Evolutionary conservation across 805 yeast genomes (phyloP).

Genomic region (Saturnispora dispora): DNA sequence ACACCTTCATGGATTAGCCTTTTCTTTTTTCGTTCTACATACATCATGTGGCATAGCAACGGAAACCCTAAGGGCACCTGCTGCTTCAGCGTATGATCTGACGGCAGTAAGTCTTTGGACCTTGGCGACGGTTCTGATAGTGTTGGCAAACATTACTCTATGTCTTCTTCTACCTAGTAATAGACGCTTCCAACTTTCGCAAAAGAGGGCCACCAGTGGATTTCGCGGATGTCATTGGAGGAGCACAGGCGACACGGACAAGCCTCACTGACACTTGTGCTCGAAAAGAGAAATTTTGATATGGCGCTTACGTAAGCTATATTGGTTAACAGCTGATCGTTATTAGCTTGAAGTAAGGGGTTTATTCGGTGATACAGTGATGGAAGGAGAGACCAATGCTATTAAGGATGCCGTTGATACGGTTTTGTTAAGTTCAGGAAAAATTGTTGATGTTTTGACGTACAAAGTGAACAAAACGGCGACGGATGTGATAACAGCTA

Average conservation of each 20-base stretch:
- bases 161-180: background rate
- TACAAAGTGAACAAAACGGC: slow-evolving; percentile 21
- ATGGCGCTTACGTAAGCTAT: background rate
- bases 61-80: slow-evolving; percentile 75
- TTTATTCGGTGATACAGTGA: background rate
- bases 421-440: slow-evolving; percentile 27
- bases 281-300: too few species aligned
- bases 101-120: slow-evolving; percentile 42
- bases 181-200: background rate
- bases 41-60: slow-evolving; percentile 82
- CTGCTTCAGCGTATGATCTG: slow-evolving; percentile 87
- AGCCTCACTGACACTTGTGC: background rate
- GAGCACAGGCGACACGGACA: background rate
- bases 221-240: background rate
- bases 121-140: slow-evolving; percentile 52
- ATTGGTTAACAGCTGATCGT: background rate
- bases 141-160: slow-evolving; percentile 49
- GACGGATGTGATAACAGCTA: slow-evolving; percentile 21
- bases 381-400: background rate
- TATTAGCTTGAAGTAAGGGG: too few species aligned
- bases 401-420: slow-evolving; percentile 25
- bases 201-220: background rate
- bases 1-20: too few species aligned
- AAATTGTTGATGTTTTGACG: slow-evolving; percentile 25
- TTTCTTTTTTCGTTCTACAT: slow-evolving; percentile 10